Conservation (phyloP, 805 yeast genomes). For the Zygosaccharomyces lentus region DNA sequence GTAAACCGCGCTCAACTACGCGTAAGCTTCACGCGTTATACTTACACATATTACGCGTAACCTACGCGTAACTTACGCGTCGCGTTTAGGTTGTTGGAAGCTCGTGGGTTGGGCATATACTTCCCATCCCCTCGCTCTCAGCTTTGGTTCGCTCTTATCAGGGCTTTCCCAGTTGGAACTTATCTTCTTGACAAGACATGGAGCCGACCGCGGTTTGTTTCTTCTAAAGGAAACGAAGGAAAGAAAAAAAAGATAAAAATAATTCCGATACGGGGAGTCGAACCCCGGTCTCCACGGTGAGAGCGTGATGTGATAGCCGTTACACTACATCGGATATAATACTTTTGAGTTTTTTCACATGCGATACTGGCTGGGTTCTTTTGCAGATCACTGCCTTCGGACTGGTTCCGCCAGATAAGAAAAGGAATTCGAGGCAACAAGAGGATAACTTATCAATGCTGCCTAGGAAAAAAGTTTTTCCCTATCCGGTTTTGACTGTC, state of each 20-base stretch:
- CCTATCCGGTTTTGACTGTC: background rate
- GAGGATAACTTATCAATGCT: background rate
- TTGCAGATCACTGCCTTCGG: background rate
- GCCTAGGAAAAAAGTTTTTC: background rate
- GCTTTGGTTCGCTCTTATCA: no score
- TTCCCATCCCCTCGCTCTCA: no score
- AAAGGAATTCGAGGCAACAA: background rate
- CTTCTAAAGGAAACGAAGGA: no score
- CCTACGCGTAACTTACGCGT: no score
- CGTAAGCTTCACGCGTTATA: background rate
- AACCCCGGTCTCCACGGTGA: conserved; percentile 28
- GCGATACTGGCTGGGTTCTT: background rate
- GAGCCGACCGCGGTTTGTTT: no score
- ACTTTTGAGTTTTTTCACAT: background rate
- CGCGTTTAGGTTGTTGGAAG: background rate
- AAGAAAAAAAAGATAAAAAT: background rate
- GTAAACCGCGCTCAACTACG: background rate
- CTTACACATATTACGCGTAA: no score
- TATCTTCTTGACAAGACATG: no score
- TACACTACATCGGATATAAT: conserved; percentile 22
- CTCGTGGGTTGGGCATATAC: background rate
- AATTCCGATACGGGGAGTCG: conserved; percentile 26
- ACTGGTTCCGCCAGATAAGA: no score
- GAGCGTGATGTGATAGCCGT: conserved; percentile 28
- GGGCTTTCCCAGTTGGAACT: no score